Conservation (phyloP, 1,139 yeast species). For the Yamadazyma atmosphaerica region DNA sequence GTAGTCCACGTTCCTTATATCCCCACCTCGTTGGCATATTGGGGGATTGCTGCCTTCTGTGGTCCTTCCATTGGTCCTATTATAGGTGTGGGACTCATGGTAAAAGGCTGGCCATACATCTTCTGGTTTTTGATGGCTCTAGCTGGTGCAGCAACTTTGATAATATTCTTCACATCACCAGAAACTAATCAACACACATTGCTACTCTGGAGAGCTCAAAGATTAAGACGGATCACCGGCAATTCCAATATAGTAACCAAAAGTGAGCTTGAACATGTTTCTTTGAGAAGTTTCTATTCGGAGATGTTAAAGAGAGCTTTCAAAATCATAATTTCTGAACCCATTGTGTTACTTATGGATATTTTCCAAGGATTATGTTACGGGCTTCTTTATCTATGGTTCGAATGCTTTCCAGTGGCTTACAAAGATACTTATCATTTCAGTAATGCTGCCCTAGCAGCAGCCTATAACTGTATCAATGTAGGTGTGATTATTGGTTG, state of each 20-base stretch:
- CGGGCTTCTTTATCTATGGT: constrained; percentile 33
- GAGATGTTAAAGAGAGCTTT: constrained; percentile 32
- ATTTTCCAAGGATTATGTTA: constrained; percentile 32
- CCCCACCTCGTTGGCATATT: constrained; percentile 27
- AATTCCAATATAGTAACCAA: constrained; percentile 37
- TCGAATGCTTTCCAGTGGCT: constrained; percentile 36
- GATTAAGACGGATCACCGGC: constrained; percentile 49
- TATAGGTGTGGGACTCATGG: constrained; percentile 27
- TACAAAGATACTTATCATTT: constrained; percentile 24
- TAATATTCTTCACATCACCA: constrained; percentile 42
- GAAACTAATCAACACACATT: constrained; percentile 54
- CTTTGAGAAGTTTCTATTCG: constrained; percentile 21
- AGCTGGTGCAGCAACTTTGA: constrained; percentile 30
- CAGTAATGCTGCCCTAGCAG: constrained; percentile 28
- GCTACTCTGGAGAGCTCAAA: constrained; percentile 45
- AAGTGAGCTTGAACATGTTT: constrained; percentile 40
- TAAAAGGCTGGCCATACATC: constrained; percentile 42
- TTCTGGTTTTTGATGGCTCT: constrained; percentile 45
- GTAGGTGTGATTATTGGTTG: constrained; percentile 23
- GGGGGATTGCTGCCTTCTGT: constrained; percentile 33
- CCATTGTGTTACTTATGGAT: constrained; percentile 32
- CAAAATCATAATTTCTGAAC: constrained; percentile 31
- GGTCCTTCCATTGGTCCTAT: constrained; percentile 39
- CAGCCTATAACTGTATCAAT: constrained; percentile 46
- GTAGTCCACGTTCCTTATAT: constrained; percentile 16